Conservation (phyloP, 1,284 basidiomycete genomes). For the Trametes sp. region DNA sequence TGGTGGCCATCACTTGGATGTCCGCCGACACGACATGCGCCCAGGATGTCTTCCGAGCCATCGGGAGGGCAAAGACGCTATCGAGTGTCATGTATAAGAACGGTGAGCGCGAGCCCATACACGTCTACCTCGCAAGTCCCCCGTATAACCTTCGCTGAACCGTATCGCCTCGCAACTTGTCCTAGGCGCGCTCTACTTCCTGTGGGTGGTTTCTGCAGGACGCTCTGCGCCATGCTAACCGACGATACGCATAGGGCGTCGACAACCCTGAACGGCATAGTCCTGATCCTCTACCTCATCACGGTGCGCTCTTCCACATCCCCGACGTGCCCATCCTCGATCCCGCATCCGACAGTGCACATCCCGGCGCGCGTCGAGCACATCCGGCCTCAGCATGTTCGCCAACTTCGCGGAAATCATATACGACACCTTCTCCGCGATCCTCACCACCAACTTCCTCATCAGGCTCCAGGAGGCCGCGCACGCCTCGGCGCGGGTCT, state of each 20-base stretch:
- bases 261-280: too few relatives aligned
- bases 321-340: background rate
- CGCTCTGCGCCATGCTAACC: too few relatives aligned
- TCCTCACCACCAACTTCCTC: background rate
- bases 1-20: background rate
- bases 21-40: background rate
- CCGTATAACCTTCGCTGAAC: background rate
- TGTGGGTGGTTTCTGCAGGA: too few relatives aligned
- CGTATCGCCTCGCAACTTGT: background rate
- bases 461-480: background rate
- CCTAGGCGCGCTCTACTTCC: background rate
- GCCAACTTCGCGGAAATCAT: background rate
- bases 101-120: background rate
- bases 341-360: background rate
- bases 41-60: background rate
- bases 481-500: background rate
- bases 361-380: background rate
- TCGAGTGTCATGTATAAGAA: background rate
- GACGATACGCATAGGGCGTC: too few relatives aligned
- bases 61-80: background rate
- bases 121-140: background rate
- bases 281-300: too few relatives aligned
- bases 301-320: too few relatives aligned
- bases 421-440: background rate
- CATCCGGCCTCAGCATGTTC: background rate